Base-by-base conservation (phyloP, 352 stramenopile species). In the Phytophthora syringae region DNA sequence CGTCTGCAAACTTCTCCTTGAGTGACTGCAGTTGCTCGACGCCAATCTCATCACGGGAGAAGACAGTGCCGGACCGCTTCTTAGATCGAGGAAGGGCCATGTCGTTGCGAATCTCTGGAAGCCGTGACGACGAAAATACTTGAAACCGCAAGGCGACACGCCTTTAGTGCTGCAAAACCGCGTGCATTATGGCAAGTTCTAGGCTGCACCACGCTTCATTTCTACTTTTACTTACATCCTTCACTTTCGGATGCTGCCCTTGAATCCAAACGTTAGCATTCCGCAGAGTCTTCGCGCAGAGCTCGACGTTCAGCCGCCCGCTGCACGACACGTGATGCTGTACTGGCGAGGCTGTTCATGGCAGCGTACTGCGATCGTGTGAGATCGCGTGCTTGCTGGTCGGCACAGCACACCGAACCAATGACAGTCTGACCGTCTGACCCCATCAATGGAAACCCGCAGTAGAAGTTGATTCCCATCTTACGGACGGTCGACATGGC, bases 1-100 rank as follows among this genome's bases (percentile, higher is more conserved):
- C 87, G 64, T 91, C 87, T 0, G 85, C 85, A 53, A 92, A 93
- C 66, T 90, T 90, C 44, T 92, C 83, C 70, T 93, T 92, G 70
- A 93, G 82, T 40, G 82, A 90, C 68, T 93, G 82, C 2, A 93
- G 75, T 64, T 93, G 82, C 72, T 90, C 82, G 55, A 93, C 82
- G 51, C 85, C 85, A 48, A 93, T 93, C 70, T 86, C 82, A 64
- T 92, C 85, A 42, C 83, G 81, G 32, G 85, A 93, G 59, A 92
- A 93, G 15, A 89, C 79, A 0, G 82, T 91, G 32, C 67, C 65
- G 2, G 82, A 89, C 24, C 79, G 67, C 70, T 78, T 78, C 55
- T 78, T 78, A 25, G 56, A 9, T 3, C 70, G 56, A 45, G 61
- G 34, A 60, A 78, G 34, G 27, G 66, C 53, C 66, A 74, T 74